Conservation (phyloP, 1,284 basidiomycete genomes). For the Agaricales sp. region DNA sequence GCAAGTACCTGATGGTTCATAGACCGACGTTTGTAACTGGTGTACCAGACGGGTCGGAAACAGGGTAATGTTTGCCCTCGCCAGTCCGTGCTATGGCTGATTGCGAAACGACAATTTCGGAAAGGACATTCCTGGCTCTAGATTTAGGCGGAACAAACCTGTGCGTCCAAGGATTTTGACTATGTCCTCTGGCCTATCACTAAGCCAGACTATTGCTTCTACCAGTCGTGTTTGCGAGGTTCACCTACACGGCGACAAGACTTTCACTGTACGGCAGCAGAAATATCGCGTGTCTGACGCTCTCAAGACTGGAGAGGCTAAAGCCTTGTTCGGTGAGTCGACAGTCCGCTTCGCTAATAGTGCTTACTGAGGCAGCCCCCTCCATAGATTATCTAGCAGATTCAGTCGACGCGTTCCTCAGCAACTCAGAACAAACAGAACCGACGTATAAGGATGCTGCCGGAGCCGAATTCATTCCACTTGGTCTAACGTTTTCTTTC, state of each 20-base stretch:
- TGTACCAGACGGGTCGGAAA: conserved; percentile 85
- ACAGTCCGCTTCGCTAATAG: conserved; percentile 3
- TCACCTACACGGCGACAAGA: conserved; percentile 78
- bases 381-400: conserved; percentile 87
- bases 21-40: conserved; percentile 86
- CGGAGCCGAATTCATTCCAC: conserved; percentile 51
- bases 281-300: conserved; percentile 90
- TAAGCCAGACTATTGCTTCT: conserved; percentile 4
- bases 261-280: conserved; percentile 83
- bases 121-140: conserved; percentile 85
- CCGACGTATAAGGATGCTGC: conserved; percentile 28
- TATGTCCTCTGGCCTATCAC: too few species aligned
- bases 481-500: conserved; percentile 94
- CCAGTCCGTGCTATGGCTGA: too few species aligned
- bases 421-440: conserved; percentile 20
- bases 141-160: conserved; percentile 95
- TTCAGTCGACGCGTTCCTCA: conserved; percentile 91
- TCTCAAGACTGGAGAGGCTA: conserved; percentile 83
- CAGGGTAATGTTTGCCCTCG: conserved; percentile 56
- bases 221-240: conserved; percentile 89
- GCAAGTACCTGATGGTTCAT: conserved; percentile 9
- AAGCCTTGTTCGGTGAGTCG: conserved; percentile 68
- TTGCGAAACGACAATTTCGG: conserved; percentile 3
- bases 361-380: conserved; percentile 4
- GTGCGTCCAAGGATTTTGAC: conserved; percentile 32